These are phyloP conservation scores for Solanum ahanhuiri DNA, from an alignment of 257 asterid genomes.

Conservation along the genomic window DNA sequence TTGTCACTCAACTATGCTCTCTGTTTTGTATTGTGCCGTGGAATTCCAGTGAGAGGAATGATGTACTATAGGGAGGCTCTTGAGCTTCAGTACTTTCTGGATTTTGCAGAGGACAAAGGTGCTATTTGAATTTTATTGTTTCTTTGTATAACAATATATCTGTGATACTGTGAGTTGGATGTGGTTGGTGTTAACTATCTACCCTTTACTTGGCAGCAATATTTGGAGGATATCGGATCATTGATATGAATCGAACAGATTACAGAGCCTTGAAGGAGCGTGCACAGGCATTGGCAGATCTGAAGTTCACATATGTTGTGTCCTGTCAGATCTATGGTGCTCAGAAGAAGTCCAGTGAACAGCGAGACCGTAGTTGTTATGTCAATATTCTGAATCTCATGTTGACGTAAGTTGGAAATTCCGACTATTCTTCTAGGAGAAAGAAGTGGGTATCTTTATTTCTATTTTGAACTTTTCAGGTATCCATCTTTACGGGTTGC, in stretches of 20 bases:
- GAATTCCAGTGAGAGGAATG: conserved; percentile 86
- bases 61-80: conserved; percentile 89
- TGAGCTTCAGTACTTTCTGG: conserved; percentile 94
- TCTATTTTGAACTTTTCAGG: conserved; percentile 30
- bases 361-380: conserved; percentile 67
- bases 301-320: conserved; percentile 94
- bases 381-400: conserved; percentile 81
- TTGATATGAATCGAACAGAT: conserved; percentile 37
- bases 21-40: not conserved
- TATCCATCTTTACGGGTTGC: conserved; percentile 96
- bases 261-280: conserved; percentile 50
- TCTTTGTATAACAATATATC: not conserved
- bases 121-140: not conserved
- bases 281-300: conserved; percentile 88
- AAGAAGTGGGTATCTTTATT: not conserved
- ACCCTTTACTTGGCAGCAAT: conserved; percentile 45
- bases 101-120: conserved; percentile 83
- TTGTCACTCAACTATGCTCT: not conserved
- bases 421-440: conserved; percentile 2
- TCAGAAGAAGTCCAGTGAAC: conserved; percentile 79
- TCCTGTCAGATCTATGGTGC: conserved; percentile 95
- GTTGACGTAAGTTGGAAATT: conserved; percentile 56
- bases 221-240: conserved; percentile 72
- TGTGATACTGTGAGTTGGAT: not conserved
- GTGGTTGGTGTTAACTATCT: not conserved